Base-by-base conservation (phyloP, 2,329 filamentous ascomycete species). In the Alternaria conjuncta region DNA sequence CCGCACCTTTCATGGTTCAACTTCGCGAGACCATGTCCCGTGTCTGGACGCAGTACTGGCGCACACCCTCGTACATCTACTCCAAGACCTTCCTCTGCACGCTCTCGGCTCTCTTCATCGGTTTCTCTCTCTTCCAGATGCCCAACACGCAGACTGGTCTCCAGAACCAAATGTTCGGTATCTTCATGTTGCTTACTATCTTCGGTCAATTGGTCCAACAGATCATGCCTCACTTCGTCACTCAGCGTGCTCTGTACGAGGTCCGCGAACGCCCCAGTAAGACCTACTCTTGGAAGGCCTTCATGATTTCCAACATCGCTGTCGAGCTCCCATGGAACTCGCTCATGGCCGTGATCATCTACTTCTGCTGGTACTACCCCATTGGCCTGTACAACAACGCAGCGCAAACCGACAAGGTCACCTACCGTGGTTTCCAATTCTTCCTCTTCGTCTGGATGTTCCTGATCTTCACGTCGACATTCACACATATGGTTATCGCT, bases 11-110 rank as follows among this genome's bases (percentile, higher is more conserved):
- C 76, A 74, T 70, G 44, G 75, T 83, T 8, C 94, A 97, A 79
- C 82, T 95, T 45, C 82, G 81, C 60, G 85, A 90, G 74, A 92
- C 93, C 60, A 86, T 88, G 18, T 78, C 86, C 68, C 92, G 94
- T 73, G 91, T 96, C 25, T 96, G 96, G 84, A 88, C 94, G 76
- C 93, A 97, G 79, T 96, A 96, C 86, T 97, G 94, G 93, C 91
- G 94, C 64, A 94, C 90, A 0, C 94, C 94, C 0, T 87, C 89
- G 6, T 97, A 97, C 83, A 94, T 97, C 79, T 96, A 95, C 83
- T 90, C 92, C 73, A 97, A 97, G 84, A 78, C 85, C 0, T 83
- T 86, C 2, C 88, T 96, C 18, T 93, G 90, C 75, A 82, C 86
- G 23, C 80, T 89, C 15, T 85, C 86, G 15, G 84, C 90, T 5